These are phyloP conservation scores for Acanthamoeba royreba DNA, from an alignment of 208 protist genomes.

Conservation along the genomic window DNA sequence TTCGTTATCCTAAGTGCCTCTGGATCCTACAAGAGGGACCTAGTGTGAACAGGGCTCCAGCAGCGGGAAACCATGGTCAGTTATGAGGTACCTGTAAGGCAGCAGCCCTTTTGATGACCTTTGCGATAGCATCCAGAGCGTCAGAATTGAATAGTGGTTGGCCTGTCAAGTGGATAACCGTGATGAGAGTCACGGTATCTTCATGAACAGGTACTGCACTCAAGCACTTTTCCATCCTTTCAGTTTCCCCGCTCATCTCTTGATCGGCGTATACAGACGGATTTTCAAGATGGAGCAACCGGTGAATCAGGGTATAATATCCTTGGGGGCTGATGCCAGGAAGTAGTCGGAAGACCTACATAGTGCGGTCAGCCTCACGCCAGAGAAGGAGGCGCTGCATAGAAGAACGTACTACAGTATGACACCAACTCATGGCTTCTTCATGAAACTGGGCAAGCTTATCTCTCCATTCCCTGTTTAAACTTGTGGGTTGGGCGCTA, in stretches of 20 bases:
- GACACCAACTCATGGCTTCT: slow-evolving; percentile 19
- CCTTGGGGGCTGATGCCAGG: neutral
- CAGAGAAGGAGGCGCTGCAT: neutral
- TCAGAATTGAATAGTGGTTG: slow-evolving; percentile 32
- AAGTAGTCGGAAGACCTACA: neutral
- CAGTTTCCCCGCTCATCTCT: neutral
- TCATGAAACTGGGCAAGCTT: neutral
- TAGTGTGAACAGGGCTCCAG: too few relatives aligned
- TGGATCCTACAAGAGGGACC: neutral
- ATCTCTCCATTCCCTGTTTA: neutral
- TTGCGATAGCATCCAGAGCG: neutral
- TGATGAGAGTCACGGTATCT: slow-evolving; percentile 40
- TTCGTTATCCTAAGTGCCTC: neutral
- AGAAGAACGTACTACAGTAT: neutral
- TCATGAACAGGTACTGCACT: neutral
- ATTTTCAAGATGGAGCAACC: neutral
- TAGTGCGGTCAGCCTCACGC: too few relatives aligned
- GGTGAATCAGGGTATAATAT: neutral
- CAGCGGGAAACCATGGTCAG: too few relatives aligned
- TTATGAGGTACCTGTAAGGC: neutral
- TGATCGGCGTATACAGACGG: neutral
- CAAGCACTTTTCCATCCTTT: neutral
- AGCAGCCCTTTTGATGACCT: slow-evolving; percentile 9
- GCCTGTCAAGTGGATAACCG: slow-evolving; percentile 28
- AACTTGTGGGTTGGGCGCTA: too few relatives aligned